Percentiles rank a stretch among this genome's conserved stretches.
Evolutionary conservation across 2,329 filamentous ascomycete genomes (phyloP).

Genomic region (Davidsoniella virescens): DNA sequence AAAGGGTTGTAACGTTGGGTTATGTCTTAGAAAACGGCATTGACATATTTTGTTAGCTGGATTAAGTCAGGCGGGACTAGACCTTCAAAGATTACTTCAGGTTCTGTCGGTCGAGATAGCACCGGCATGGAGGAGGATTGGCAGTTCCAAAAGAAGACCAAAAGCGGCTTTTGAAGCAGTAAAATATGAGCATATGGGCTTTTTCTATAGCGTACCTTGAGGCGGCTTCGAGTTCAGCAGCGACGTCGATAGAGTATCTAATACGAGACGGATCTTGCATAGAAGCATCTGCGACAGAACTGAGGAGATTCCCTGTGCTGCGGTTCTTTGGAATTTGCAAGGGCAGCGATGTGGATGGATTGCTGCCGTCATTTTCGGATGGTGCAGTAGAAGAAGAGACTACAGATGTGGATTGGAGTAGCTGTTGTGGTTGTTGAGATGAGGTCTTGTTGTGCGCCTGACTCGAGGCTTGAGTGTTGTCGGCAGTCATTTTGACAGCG

Average conservation of each 20-base stretch:
- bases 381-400: too few species aligned
- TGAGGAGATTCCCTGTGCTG: conserved; percentile 11
- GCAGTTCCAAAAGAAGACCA: too few species aligned
- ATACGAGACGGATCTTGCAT: conserved; percentile 5
- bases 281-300: conserved; percentile 2
- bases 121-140: too few species aligned
- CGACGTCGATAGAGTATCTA: conserved; percentile 11
- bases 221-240: conserved; percentile 7
- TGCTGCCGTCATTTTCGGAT: neutral
- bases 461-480: neutral
- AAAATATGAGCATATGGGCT: neutral
- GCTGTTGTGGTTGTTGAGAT: conserved; percentile 1
- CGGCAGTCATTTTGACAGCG: neutral
- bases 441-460: neutral
- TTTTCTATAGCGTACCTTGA: conserved; percentile 2
- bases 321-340: conserved; percentile 10
- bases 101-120: too few species aligned
- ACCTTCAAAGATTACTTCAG: too few species aligned
- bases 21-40: neutral
- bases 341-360: neutral
- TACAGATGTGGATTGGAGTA: neutral
- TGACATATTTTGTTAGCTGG: too few species aligned
- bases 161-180: neutral
- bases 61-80: too few species aligned
- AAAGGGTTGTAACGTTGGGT: neutral